phyloP scores from a whole-genome alignment of 805 yeast genomes.

The Zygosaccharomyces rouxii region DNA sequence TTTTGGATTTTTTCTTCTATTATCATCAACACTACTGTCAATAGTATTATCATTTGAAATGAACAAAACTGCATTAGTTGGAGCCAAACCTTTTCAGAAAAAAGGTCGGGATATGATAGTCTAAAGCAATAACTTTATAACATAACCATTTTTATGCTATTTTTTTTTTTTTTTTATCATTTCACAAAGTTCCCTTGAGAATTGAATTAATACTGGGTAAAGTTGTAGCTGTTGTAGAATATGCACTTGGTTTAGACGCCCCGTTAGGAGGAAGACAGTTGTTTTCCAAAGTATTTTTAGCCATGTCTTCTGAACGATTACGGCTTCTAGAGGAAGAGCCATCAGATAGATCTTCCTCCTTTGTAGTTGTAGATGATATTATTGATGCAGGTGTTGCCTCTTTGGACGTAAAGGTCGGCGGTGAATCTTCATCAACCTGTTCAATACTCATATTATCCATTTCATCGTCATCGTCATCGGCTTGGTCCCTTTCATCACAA shows the following conservation, averaged over 20 bases:
- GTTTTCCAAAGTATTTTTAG: background rate
- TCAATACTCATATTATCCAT: slow-evolving; percentile 19
- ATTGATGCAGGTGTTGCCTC: slow-evolving; percentile 21
- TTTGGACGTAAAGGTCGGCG: slow-evolving; percentile 15
- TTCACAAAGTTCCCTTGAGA: slow-evolving; percentile 23
- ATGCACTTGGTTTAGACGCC: slow-evolving; percentile 5
- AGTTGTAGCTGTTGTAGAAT: slow-evolving; percentile 16
- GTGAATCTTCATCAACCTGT: slow-evolving; percentile 12
- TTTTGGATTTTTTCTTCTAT: background rate
- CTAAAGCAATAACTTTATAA: background rate
- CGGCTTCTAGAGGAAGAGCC: slow-evolving; percentile 3
- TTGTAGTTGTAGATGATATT: slow-evolving; percentile 16
- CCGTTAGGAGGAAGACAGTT: slow-evolving; percentile 7
- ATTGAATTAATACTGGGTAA: slow-evolving; percentile 30
- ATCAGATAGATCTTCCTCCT: slow-evolving; percentile 9
- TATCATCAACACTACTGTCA: background rate
- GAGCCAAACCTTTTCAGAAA: background rate
- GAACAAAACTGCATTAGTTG: background rate
- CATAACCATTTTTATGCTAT: background rate
- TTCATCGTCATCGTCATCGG: slow-evolving; percentile 19
- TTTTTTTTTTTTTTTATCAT: background rate
- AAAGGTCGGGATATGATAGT: background rate
- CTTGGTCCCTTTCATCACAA: slow-evolving; percentile 15
- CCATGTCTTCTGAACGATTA: slow-evolving; percentile 5
- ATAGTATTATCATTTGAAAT: background rate